Percentiles rank a stretch among this genome's conserved stretches.
These are phyloP conservation scores for Aureobasidium melanogenum DNA, from an alignment of 2,329 filamentous ascomycete species.

Conservation along the genomic window DNA sequence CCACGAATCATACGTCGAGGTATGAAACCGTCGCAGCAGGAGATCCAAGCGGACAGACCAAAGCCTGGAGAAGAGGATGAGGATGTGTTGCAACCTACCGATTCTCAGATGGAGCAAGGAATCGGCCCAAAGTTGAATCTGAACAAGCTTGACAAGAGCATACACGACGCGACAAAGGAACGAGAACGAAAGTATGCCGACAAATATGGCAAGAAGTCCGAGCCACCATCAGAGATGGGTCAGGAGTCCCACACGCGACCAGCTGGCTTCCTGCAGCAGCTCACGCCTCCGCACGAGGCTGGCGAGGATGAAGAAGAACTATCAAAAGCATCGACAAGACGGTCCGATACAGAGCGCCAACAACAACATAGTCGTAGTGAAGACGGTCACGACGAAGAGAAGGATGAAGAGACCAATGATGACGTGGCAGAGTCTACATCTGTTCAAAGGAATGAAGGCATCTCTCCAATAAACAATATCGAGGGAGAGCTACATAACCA, in stretches of 20 bases:
- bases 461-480: slow-evolving; percentile 26
- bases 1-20: background rate
- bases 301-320: background rate
- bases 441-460: background rate
- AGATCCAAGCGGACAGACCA: slow-evolving; percentile 14
- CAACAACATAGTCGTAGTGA: background rate
- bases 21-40: slow-evolving; percentile 30
- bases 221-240: background rate
- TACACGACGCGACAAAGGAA: background rate
- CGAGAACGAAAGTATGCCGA: background rate
- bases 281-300: background rate
- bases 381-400: background rate
- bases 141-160: background rate
- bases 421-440: background rate
- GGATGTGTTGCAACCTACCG: background rate
- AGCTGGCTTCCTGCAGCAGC: background rate
- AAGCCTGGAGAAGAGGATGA: background rate
- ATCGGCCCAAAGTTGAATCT: background rate
- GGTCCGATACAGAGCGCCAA: background rate
- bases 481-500: slow-evolving; percentile 43
- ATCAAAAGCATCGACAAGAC: background rate
- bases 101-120: background rate
- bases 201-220: background rate
- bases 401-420: background rate
- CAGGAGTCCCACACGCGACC: background rate